phyloP scores from a whole-genome alignment of 2,329 filamentous ascomycete species.

The Phaeoacremonium minimum region DNA sequence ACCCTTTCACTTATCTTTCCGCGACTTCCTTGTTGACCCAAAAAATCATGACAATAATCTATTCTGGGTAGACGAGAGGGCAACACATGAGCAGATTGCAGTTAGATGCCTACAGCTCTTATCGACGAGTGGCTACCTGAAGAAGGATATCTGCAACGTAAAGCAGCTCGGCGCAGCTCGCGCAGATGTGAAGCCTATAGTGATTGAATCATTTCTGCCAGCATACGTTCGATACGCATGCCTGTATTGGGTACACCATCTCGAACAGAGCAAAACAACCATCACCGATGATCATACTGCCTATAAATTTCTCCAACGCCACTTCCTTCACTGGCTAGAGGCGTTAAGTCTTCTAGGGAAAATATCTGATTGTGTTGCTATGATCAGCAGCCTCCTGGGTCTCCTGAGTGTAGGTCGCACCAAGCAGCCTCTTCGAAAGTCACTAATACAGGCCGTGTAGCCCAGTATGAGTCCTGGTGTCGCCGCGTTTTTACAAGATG shows the following conservation, averaged over 20 bases:
- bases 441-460: slow-evolving; percentile 8
- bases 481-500: background rate
- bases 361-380: slow-evolving; percentile 4
- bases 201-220: slow-evolving; percentile 17
- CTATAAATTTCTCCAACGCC: slow-evolving; percentile 26
- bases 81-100: slow-evolving; percentile 23
- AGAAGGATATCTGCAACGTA: slow-evolving; percentile 28
- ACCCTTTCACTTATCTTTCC: slow-evolving; percentile 29
- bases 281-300: slow-evolving; percentile 19
- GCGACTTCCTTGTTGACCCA: slow-evolving; percentile 28
- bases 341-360: slow-evolving; percentile 26
- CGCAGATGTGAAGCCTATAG: slow-evolving; percentile 13
- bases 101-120: slow-evolving; percentile 29
- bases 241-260: slow-evolving; percentile 29
- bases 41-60: slow-evolving; percentile 15
- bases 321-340: slow-evolving; percentile 38
- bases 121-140: slow-evolving; percentile 16
- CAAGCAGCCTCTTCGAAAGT: background rate
- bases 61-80: slow-evolving; percentile 30
- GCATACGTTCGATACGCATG: slow-evolving; percentile 31
- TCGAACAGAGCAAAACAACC: slow-evolving; percentile 16
- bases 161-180: slow-evolving; percentile 16
- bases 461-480: background rate
- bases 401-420: background rate
- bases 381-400: background rate